Evolutionary conservation across 768 basidiomycete species (phyloP).

Genomic region (Suillus alpinus): DNA sequence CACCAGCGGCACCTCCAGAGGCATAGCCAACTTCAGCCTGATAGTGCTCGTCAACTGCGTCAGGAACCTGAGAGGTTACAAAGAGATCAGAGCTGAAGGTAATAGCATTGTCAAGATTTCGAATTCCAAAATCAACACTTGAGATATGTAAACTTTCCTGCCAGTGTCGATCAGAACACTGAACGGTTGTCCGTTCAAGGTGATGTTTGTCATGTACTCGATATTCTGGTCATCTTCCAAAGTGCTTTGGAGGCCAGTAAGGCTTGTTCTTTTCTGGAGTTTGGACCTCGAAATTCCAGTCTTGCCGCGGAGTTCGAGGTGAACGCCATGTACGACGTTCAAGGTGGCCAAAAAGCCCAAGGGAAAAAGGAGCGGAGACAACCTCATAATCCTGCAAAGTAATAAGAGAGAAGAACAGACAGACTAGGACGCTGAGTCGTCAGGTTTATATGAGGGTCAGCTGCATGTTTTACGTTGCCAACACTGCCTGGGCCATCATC

Average conservation of each 20-base stretch:
- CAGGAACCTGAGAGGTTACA: conserved; percentile 46
- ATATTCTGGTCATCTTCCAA: conserved; percentile 32
- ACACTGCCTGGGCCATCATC: not conserved
- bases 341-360: conserved; percentile 10
- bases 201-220: conserved; percentile 37
- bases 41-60: conserved; percentile 36
- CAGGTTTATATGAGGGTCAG: not conserved
- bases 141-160: conserved; percentile 29
- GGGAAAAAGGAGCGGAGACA: conserved; percentile 5
- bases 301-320: conserved; percentile 17
- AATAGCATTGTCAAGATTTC: conserved; percentile 34
- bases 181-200: conserved; percentile 33
- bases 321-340: conserved; percentile 8
- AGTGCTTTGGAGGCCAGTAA: conserved; percentile 24
- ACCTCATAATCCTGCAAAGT: conserved; percentile 12
- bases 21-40: conserved; percentile 49
- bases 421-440: too few species aligned
- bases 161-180: conserved; percentile 45
- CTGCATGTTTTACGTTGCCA: not conserved
- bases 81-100: conserved; percentile 61
- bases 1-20: conserved; percentile 50
- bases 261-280: conserved; percentile 23
- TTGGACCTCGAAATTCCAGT: conserved; percentile 2
- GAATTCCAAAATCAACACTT: conserved; percentile 27
- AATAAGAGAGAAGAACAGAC: not conserved